Percentiles rank a stretch among this genome's conserved stretches.
These are phyloP conservation scores for Trichoderma simmonsii DNA, from an alignment of 2,329 filamentous ascomycete species.

Conservation along the genomic window DNA sequence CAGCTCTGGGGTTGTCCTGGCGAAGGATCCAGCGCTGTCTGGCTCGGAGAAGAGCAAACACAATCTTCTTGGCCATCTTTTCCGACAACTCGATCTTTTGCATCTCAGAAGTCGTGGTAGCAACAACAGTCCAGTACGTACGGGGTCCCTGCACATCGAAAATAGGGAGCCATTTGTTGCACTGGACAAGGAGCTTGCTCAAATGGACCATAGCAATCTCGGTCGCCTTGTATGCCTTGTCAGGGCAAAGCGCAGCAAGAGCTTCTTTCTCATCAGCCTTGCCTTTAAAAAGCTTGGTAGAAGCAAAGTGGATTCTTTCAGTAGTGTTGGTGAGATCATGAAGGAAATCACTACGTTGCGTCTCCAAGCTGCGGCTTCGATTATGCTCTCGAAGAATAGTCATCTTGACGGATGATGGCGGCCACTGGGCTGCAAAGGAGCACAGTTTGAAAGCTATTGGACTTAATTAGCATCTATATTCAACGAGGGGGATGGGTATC, in stretches of 20 bases:
- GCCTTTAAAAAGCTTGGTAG: not conserved
- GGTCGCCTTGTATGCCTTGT: not conserved
- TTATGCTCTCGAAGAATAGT: not conserved
- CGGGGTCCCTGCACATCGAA: not conserved
- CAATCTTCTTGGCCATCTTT: not conserved
- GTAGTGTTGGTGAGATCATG: conserved; percentile 8
- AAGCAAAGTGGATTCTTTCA: conserved; percentile 9
- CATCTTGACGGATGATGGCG: not conserved
- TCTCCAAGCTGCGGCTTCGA: conserved; percentile 16
- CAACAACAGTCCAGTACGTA: conserved; percentile 2
- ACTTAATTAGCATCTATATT: not conserved
- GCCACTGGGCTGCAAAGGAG: not conserved
- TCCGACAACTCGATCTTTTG: not conserved
- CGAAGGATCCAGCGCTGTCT: conserved; percentile 18
- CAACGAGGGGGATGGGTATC: not conserved
- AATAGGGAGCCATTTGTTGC: conserved; percentile 2
- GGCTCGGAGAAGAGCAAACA: conserved; percentile 19
- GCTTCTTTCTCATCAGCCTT: conserved; percentile 1
- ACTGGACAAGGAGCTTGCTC: conserved; percentile 4
- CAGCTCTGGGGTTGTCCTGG: not conserved
- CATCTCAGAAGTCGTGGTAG: not conserved
- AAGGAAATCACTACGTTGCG: not conserved
- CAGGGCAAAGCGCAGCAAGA: conserved; percentile 8
- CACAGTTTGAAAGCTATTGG: not conserved
- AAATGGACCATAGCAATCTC: not conserved